phyloP scores from a whole-genome alignment of 805 yeast genomes.

The Candida andamanensis region DNA sequence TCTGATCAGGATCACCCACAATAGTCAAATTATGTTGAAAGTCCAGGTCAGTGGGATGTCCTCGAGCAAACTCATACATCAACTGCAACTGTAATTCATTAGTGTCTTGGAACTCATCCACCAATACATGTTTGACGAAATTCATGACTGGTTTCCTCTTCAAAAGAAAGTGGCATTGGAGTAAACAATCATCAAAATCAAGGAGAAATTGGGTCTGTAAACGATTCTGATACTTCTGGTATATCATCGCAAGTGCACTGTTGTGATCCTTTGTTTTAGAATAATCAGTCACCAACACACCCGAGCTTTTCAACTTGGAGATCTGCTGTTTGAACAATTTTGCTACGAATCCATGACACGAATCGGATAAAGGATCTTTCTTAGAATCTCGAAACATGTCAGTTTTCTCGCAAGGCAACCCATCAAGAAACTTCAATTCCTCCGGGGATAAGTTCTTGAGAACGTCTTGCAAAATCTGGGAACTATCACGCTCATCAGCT shows the following conservation, averaged over 20 bases:
- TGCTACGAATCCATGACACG: constrained; percentile 33
- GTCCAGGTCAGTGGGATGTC: constrained; percentile 24
- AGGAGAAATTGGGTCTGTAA: constrained; percentile 41
- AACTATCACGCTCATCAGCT: constrained; percentile 62
- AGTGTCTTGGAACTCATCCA: constrained; percentile 96
- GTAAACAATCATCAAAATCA: constrained; percentile 82
- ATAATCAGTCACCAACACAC: constrained; percentile 40
- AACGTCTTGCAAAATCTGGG: constrained; percentile 40
- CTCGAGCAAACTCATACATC: constrained; percentile 43
- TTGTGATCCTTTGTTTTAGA: constrained; percentile 7
- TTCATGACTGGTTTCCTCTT: constrained; percentile 41
- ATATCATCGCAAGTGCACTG: constrained; percentile 29
- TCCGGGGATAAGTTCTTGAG: constrained; percentile 19
- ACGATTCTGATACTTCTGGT: constrained; percentile 47
- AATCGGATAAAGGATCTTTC: background rate
- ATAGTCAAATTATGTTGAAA: constrained; percentile 61
- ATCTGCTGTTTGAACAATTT: constrained; percentile 41
- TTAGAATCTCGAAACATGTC: constrained; percentile 9
- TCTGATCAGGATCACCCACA: constrained; percentile 96
- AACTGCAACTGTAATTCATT: constrained; percentile 70
- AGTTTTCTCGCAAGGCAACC: constrained; percentile 13
- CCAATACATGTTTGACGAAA: constrained; percentile 62
- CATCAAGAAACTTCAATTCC: constrained; percentile 13
- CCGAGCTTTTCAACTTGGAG: constrained; percentile 54
- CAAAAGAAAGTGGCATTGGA: constrained; percentile 50